Evolutionary conservation across 352 stramenopile genomes (phyloP), one percentile per base, ranked within the genome.

Genomic region (Globisporangium alternatum): DNA sequence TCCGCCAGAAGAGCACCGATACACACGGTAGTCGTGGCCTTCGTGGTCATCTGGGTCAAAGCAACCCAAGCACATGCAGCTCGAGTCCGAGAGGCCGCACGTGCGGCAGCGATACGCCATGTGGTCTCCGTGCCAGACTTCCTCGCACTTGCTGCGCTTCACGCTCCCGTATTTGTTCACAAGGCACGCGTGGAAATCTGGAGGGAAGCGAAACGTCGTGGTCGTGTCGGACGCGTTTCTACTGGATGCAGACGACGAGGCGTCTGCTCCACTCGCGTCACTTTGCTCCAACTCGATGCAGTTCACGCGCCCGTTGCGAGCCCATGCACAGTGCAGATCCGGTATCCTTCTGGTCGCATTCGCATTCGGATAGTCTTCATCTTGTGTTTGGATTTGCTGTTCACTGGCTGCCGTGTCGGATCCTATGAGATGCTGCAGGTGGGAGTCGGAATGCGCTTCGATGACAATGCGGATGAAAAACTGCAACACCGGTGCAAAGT

Each of bases 81-180:
- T 93, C 55, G 86, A 95, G 67, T 95, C 86, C n/a, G 82, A 92
- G 5, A 95, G 69, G 0, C 86, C 86, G 66, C 86, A 95, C 12
- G 86, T 95, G 4, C 81, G 71, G 60, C 86, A 95, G 33, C 86
- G 77, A 62, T 95, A 95, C 15, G 86, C 86, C 82, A 95, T 95
- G 69, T 95, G 86, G 69, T 93, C 83, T 49, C 86, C 83, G 55
- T 93, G 82, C 86, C 86, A 95, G n/a, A 95, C 86, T 68, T 91
- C 83, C 67, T 91, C 86, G 57, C 86, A 94, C 72, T 94, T 94
- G 59, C 75, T 81, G 6, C 77, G 80, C 74, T 88, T 76, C 9
- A 90, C 78, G 31, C 76, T 88, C 54, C 83, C 86, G 64, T 90
- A 92, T 13, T 69, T 64, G 3, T 69, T 62, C 1, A 77, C 62